Base-by-base conservation (phyloP, 345 rosid species). In the Eucalyptus erythrocorys region DNA sequence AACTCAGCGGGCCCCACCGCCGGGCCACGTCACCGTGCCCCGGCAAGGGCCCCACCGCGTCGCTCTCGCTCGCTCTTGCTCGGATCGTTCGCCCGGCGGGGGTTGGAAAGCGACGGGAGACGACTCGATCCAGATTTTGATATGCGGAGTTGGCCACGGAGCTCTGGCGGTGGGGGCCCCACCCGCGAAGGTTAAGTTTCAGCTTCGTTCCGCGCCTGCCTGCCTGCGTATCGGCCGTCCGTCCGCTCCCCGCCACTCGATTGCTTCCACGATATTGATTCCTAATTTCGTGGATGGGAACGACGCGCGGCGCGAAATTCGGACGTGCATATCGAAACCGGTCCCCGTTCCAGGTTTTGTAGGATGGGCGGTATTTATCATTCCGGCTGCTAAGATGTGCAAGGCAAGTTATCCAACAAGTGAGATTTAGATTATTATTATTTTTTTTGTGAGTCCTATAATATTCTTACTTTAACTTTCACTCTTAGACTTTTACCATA, bases 11-110 rank as follows among this genome's bases (percentile, higher is more conserved):
- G 87, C 57, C 30, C 87, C 37, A 80, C 14, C 37, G 15, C 68
- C n/a, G 92, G 92, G 90, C 92, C 92, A 88, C 92, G 81, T 90
- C 89, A 59, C 42, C 68, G 82, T 27, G 61, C 2, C 16, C 10
- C 32, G 12, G 12, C 48, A 11, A 2, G 51, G 16, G 53, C 0
- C 24, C 90, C 91, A 37, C 85, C 14, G 13, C 2, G 37, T 55
- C 48, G 11, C 32, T 1, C 85, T 40, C 50, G 50, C n/a, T 80
- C 37, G 5, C 45, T 17, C 43, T 71, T 3, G 2, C 82, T 24
- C 0, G 82, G 82, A 43, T 37, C 82, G 16, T 76, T 76, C 47
- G 82, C 7, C 7, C 4, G 13, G 27, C 10, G 24, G 57, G 9
- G 24, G 13, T 3, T 7, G 47, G 82, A 76, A 76, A 76, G 82